phyloP scores from a whole-genome alignment of 345 rosid species.

The Populus davidiana region DNA sequence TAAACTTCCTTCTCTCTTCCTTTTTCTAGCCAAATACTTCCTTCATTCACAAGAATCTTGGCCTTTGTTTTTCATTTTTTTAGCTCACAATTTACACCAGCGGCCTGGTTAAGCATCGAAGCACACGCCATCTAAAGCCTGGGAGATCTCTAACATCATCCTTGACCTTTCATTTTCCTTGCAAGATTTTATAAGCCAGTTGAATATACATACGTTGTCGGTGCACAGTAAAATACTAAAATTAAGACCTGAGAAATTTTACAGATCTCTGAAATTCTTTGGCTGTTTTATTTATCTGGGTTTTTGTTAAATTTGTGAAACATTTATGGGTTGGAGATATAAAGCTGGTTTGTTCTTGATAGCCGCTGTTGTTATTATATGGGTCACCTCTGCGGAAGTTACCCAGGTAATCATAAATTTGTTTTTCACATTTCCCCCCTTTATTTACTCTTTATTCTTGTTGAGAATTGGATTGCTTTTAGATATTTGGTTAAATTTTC shows the following conservation, averaged over 20 bases:
- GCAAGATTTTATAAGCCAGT: neutral
- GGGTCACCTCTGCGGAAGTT: conserved; percentile 40
- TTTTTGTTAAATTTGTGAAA: neutral
- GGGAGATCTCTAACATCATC: conserved; percentile 12
- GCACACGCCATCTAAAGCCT: neutral
- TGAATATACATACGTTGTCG: neutral
- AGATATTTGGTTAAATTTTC: neutral
- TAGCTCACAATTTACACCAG: neutral
- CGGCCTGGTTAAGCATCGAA: conserved; percentile 13
- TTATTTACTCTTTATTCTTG: neutral
- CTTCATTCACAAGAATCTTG: conserved; percentile 10
- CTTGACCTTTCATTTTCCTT: neutral
- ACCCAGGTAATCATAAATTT: conserved; percentile 25
- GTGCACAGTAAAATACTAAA: neutral
- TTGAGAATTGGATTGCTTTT: neutral
- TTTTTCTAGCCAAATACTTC: neutral
- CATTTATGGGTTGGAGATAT: conserved; percentile 78
- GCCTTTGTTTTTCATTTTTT: neutral
- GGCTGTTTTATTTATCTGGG: neutral
- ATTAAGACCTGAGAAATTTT: conserved; percentile 22
- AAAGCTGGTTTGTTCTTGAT: conserved; percentile 86
- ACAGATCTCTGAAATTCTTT: conserved; percentile 27
- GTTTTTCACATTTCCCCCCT: neutral
- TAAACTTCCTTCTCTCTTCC: neutral
- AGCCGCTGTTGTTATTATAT: conserved; percentile 78